Base-by-base conservation (phyloP, 202 grass and related monocot species). In the Carex sylvatica region DNA sequence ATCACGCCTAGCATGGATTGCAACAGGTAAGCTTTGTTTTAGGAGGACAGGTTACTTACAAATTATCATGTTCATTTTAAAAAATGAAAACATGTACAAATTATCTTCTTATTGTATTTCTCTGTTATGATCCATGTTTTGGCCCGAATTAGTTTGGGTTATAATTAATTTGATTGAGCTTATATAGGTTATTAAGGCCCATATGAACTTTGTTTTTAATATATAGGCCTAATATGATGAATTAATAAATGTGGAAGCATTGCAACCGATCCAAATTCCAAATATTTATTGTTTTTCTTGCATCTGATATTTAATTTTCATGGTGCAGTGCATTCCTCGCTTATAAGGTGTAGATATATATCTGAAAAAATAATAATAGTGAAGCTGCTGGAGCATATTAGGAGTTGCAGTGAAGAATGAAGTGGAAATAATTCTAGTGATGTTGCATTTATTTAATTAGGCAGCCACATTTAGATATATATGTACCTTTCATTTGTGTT, bases 1-100 rank as follows among this genome's bases (percentile, higher is more conserved):
- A 82, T 93, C 68, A 82, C 93, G 4, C 89, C 93, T 30, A 86
- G 80, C 85, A 86, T 91, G 70, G 87, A 93, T 86, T 93, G 93
- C 81, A 85, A 63, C 85, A 90, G 83, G 91, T 97, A 62, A 82
- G 28, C 8, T 28, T 33, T 24, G 4, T 58, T 65, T 8, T 33
- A 23, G 4, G 16, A 40, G 42, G 26, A 26, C 33, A 63, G 4
- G 12, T 13, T 63, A 2, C 60, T 13, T 80, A 9, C 9, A 80
- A 80, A 59, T 46, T 42, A n/a, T 44, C 40, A 20, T 61, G n/a
- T 61, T 20, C n/a, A 60, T 60, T 60, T 20, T 2, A 9, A 60
- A 60, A 60, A 22, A 22, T 0, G 5, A 49, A 49, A 49, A 9
- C 1, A 49, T 49, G 13, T 49, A 49, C 10, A 49, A 49, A 49